Evolutionary conservation across 2,329 filamentous ascomycete genomes (phyloP).

Genomic region (Periconia sp.): DNA sequence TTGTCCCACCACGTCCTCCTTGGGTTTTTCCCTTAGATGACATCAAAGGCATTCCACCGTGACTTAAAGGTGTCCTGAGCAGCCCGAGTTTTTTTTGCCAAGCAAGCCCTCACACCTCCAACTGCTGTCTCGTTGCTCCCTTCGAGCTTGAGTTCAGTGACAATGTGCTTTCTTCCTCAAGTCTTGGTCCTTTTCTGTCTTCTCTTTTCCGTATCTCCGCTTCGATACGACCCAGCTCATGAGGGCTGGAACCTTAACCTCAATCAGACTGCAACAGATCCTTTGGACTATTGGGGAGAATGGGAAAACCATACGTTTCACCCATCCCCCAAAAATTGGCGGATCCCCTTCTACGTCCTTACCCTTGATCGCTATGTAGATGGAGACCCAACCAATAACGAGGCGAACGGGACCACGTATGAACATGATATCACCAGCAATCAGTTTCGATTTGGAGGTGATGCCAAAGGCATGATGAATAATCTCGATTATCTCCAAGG

Average conservation of each 20-base stretch:
- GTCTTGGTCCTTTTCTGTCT: constrained; percentile 17
- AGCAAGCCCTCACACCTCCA: constrained; percentile 8
- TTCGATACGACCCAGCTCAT: constrained; percentile 52
- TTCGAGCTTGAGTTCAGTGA: constrained; percentile 11
- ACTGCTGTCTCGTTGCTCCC: constrained; percentile 3
- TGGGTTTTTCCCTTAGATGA: constrained; percentile 12
- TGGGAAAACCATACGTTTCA: constrained; percentile 57
- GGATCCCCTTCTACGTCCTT: constrained; percentile 66
- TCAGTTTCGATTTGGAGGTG: constrained; percentile 65
- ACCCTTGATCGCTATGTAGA: constrained; percentile 67
- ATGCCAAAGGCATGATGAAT: constrained; percentile 59
- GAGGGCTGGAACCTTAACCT: constrained; percentile 63
- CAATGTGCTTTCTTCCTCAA: constrained; percentile 14
- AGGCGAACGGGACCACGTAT: constrained; percentile 62
- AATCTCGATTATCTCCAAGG: constrained; percentile 66
- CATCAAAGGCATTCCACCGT: constrained; percentile 5
- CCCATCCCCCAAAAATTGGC: constrained; percentile 63
- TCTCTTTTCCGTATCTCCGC: constrained; percentile 14
- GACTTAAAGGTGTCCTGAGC: constrained; percentile 10
- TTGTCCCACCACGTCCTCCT: constrained; percentile 14
- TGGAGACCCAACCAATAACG: constrained; percentile 65
- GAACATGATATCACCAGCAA: constrained; percentile 63
- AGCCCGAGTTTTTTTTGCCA: constrained; percentile 1
- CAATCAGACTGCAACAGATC: constrained; percentile 58
- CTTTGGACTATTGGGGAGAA: constrained; percentile 61